A percentile compares a stretch with the other conserved stretches of the same genome.
These are phyloP conservation scores for Ulvella scutata DNA, from an alignment of 139 green algal species.

Conservation along the genomic window DNA sequence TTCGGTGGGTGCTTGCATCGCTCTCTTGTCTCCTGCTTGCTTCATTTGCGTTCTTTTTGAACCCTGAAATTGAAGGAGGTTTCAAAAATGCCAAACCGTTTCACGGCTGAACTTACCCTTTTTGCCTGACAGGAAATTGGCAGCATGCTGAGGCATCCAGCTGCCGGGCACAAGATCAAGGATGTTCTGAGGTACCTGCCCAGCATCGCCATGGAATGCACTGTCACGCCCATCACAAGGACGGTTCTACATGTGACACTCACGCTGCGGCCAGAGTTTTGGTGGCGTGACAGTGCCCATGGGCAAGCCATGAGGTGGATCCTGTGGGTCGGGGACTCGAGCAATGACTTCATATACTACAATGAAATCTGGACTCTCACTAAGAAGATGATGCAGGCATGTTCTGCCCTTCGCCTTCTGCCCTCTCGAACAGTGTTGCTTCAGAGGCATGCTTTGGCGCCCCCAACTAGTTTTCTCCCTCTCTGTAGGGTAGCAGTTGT, in stretches of 20 bases:
- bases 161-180: constrained; percentile 36
- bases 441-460: too few species aligned
- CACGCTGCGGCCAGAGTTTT: constrained; percentile 9
- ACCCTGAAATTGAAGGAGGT: too few species aligned
- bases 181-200: constrained; percentile 60
- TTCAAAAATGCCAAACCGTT: too few species aligned
- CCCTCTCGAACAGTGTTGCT: too few species aligned
- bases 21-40: too few species aligned
- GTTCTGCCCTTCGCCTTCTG: neutral
- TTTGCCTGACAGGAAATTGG: constrained; percentile 81
- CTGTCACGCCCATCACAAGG: constrained; percentile 87
- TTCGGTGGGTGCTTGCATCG: too few species aligned
- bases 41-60: too few species aligned
- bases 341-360: constrained; percentile 91
- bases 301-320: constrained; percentile 51
- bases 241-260: constrained; percentile 76
- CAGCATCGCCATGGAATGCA: constrained; percentile 46
- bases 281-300: constrained; percentile 35
- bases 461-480: too few species aligned
- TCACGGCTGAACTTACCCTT: too few species aligned
- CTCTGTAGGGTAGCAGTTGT: too few species aligned
- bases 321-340: constrained; percentile 84
- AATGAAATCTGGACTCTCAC: constrained; percentile 69
- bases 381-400: constrained; percentile 56
- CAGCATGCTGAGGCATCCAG: constrained; percentile 57